Conservation (phyloP, 2,329 filamentous ascomycete genomes). For the Beauveria caledonica region DNA sequence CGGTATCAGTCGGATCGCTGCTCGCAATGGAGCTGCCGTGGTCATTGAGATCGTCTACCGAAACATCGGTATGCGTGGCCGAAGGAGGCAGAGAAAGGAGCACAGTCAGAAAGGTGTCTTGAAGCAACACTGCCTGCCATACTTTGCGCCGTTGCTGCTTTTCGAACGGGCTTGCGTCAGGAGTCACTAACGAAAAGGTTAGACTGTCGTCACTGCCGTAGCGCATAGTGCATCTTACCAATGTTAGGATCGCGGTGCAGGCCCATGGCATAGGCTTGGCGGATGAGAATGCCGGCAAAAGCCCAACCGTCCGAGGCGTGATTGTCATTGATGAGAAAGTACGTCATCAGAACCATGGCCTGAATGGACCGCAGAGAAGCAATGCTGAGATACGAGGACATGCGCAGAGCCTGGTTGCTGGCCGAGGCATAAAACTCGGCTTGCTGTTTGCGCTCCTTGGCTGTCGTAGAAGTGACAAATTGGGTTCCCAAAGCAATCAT, state of each 20-base stretch:
- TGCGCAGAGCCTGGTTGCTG: conserved; percentile 66
- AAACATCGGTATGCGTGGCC: conserved; percentile 71
- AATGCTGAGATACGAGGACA: conserved; percentile 69
- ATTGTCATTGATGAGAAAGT: conserved; percentile 81
- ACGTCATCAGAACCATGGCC: conserved; percentile 71
- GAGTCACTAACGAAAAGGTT: conserved; percentile 38
- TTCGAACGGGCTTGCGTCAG: conserved; percentile 58
- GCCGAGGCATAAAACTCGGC: conserved; percentile 78
- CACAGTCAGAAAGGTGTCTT: conserved; percentile 75
- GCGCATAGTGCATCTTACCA: conserved; percentile 28
- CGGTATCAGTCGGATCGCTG: conserved; percentile 56
- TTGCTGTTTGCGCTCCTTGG: conserved; percentile 60
- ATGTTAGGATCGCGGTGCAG: conserved; percentile 72
- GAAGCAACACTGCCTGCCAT: conserved; percentile 73
- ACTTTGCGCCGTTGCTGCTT: conserved; percentile 73
- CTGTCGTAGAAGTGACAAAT: conserved; percentile 54
- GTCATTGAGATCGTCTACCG: conserved; percentile 63
- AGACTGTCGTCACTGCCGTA: neutral
- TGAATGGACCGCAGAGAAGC: conserved; percentile 66
- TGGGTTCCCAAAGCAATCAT: conserved; percentile 74
- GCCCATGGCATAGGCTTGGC: conserved; percentile 76
- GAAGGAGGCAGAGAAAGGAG: conserved; percentile 69
- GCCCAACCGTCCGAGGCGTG: conserved; percentile 77
- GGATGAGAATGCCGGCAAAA: conserved; percentile 67
- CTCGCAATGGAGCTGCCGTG: conserved; percentile 50